A percentile compares a stretch with the other conserved stretches of the same genome.
Evolutionary conservation across 2,329 filamentous ascomycete species (phyloP).

Genomic region (Exophiala sp.): DNA sequence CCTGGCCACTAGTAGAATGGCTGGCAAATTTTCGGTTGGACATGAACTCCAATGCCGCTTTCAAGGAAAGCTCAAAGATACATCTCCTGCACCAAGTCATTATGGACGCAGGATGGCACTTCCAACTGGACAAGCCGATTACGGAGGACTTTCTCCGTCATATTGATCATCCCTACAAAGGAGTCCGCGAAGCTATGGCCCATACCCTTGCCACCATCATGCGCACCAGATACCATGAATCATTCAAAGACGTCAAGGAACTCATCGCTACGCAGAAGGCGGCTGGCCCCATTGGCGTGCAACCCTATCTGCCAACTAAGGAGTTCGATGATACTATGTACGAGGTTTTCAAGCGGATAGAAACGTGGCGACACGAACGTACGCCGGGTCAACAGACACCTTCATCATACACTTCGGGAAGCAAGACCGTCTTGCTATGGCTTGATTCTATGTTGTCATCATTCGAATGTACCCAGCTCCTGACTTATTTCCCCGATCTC

Average conservation of each 20-base stretch:
- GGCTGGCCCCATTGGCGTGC: conserved; percentile 73
- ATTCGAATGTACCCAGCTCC: conserved; percentile 84
- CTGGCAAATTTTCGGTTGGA: conserved; percentile 82
- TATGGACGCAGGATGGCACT: conserved; percentile 89
- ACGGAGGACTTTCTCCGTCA: conserved; percentile 82
- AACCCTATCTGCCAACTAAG: conserved; percentile 71
- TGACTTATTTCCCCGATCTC: conserved; percentile 80
- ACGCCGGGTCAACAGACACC: conserved; percentile 84
- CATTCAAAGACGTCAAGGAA: conserved; percentile 70
- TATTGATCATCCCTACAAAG: conserved; percentile 96
- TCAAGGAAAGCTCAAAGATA: conserved; percentile 97
- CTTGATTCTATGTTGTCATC: conserved; percentile 85
- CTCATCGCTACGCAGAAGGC: conserved; percentile 73
- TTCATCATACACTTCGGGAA: conserved; percentile 88
- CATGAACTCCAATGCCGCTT: conserved; percentile 91
- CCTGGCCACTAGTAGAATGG: conserved; percentile 77
- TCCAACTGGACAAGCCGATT: conserved; percentile 81
- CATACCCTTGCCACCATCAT: conserved; percentile 82
- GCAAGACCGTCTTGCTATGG: conserved; percentile 94
- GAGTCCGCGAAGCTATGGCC: conserved; percentile 90
- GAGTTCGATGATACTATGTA: conserved; percentile 68
- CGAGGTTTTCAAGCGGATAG: conserved; percentile 70
- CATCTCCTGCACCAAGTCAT: conserved; percentile 83
- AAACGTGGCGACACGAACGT: conserved; percentile 80
- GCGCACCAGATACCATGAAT: conserved; percentile 88